Evolutionary conservation across 176 grass and related monocot genomes (phyloP), one percentile per base, ranked within the genome.

Genomic region (Guadua angustifolia): DNA sequence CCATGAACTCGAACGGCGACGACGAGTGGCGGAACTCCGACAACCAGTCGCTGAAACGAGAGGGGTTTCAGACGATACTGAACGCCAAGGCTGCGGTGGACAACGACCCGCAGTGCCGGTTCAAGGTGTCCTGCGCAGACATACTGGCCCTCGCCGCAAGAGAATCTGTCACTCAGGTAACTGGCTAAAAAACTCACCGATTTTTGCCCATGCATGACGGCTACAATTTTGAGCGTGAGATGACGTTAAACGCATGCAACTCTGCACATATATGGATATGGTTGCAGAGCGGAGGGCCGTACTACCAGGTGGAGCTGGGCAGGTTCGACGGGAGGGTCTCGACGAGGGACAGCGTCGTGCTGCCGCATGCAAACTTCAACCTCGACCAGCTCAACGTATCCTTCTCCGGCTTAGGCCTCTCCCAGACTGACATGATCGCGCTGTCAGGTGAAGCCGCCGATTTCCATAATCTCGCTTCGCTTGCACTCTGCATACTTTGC

Each of bases 91-190:
- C 74, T 0, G 93, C 87, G 0, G 90, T 95, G 2, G 93, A 95
- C 83, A 85, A 59, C 2, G 88, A 84, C 84, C 78, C 88, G 29
- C 82, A 0, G 69, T 95, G 93, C 85, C 77, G 77, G 14, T 71
- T 86, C 88, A 86, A 35, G 74, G 93, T 95, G 55, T 95, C 93
- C 24, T 95, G 93, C 73, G 85, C 93, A 29, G 93, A 95, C 82
- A 90, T 95, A 55, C 38, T 95, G 14, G 93, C 93, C 66, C 87
- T 95, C 42, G 90, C 93, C 69, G 70, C 93, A 9, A 88, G 90
- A 65, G 93, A 95, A n/a, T 64, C 85, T 47, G 82, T 92, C 1
- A 49, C 15, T 1, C 35, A 36, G 35, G 35, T 36, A 36, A 36
- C 35, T 36, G 35, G 35, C 35, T 36, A 36, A 36, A 36, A 36